Percentiles rank a stretch among this genome's conserved stretches.
These are phyloP conservation scores for Angophora floribunda DNA, from an alignment of 345 rosid genomes.

Conservation along the genomic window DNA sequence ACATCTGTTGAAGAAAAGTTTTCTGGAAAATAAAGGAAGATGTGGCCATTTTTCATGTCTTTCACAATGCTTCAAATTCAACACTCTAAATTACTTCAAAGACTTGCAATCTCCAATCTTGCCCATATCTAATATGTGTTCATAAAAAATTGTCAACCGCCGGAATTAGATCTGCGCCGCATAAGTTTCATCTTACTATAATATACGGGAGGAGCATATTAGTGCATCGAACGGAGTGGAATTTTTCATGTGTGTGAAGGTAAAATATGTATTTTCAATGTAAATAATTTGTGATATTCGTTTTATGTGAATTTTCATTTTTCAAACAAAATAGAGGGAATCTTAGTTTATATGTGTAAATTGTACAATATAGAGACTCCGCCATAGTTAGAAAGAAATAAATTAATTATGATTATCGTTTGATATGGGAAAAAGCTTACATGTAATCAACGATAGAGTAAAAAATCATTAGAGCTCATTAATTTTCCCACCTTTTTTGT, in stretches of 20 bases:
- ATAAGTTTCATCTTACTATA: not conserved
- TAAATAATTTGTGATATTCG: not conserved
- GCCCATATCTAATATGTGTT: not conserved
- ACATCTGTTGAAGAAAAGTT: not conserved
- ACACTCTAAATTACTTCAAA: not conserved
- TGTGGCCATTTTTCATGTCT: not conserved
- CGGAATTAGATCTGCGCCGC: not conserved
- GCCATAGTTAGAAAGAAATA: not conserved
- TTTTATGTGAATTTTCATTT: not conserved
- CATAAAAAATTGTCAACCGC: not conserved
- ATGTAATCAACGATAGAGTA: not conserved
- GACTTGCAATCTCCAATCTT: not conserved
- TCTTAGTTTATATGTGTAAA: not conserved
- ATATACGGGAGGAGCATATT: rapidly evolving
- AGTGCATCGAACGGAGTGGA: rapidly evolving
- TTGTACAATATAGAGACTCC: not conserved
- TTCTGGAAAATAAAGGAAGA: no score
- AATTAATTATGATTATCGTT: no score
- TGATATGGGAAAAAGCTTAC: not conserved
- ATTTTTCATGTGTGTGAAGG: not conserved
- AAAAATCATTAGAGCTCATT: no score
- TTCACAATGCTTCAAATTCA: not conserved
- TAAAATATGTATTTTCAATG: not conserved
- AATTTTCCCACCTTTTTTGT: no score
- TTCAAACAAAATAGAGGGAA: not conserved